Evolutionary conservation across 371 early-diverging fungal species (phyloP).

Genomic region (Vairimorpha necatrix): DNA sequence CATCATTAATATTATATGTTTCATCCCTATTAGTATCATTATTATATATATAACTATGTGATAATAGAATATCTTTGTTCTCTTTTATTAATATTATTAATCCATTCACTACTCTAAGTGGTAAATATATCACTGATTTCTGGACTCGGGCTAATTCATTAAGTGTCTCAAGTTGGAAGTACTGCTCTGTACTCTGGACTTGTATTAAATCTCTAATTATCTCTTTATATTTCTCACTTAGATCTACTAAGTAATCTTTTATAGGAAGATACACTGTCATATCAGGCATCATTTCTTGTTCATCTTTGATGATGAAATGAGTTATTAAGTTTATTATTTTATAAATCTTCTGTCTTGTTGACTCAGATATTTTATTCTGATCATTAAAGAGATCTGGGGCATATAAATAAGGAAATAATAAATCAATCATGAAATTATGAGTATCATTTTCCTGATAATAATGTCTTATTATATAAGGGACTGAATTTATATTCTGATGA

Average conservation of each 20-base stretch:
- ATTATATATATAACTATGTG: background rate
- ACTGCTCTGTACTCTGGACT: constrained; percentile 74
- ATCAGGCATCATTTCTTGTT: background rate
- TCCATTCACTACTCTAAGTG: constrained; percentile 76
- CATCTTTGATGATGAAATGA: background rate
- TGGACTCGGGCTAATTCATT: constrained; percentile 73
- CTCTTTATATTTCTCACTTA: background rate
- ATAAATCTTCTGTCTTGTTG: constrained; percentile 19
- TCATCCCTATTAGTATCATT: background rate
- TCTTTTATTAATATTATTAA: constrained; percentile 75
- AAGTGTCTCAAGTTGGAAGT: constrained; percentile 80
- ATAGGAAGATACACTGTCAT: background rate
- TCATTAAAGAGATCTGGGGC: constrained; percentile 19
- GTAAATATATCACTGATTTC: constrained; percentile 78
- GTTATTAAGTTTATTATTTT: constrained; percentile 9
- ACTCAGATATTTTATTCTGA: constrained; percentile 3
- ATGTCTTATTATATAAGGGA: constrained; percentile 42
- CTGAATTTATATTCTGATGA: constrained; percentile 1
- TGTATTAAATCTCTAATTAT: constrained; percentile 68
- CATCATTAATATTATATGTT: background rate
- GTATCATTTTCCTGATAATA: constrained; percentile 18
- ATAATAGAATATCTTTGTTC: background rate
- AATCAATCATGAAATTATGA: constrained; percentile 29
- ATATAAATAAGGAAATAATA: constrained; percentile 40
- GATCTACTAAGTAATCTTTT: background rate